Evolutionary conservation across 2,329 filamentous ascomycete species (phyloP).

Genomic region (Curvularia verruculosa): DNA sequence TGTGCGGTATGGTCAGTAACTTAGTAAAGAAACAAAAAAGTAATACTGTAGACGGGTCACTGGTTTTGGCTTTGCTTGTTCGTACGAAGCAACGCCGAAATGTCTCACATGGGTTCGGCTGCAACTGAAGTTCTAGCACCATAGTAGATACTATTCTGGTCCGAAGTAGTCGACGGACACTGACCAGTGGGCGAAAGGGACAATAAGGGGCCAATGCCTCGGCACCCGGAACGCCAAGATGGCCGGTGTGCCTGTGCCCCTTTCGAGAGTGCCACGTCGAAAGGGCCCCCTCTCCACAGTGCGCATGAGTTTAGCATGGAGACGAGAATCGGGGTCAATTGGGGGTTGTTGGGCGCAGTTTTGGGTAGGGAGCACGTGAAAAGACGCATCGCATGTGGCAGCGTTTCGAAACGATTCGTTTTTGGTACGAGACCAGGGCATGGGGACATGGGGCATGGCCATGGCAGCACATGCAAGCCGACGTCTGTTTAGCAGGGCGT

Average conservation of each 20-base stretch:
- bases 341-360: neutral
- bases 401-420: neutral
- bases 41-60: no score
- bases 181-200: neutral
- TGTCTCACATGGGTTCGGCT: neutral
- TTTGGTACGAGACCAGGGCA: neutral
- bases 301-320: neutral
- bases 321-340: neutral
- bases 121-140: neutral
- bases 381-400: neutral
- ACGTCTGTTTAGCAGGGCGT: neutral
- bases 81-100: neutral
- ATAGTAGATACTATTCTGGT: neutral
- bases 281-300: neutral
- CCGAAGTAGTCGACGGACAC: neutral
- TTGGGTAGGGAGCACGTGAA: neutral
- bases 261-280: neutral
- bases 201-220: constrained; percentile 2
- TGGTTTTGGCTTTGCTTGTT: neutral
- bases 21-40: neutral
- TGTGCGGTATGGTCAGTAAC: neutral
- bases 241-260: neutral
- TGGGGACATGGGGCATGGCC: neutral
- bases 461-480: neutral
- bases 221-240: constrained; percentile 9